Conservation (phyloP, 2,329 filamentous ascomycete species). For the Fusarium sp. region DNA sequence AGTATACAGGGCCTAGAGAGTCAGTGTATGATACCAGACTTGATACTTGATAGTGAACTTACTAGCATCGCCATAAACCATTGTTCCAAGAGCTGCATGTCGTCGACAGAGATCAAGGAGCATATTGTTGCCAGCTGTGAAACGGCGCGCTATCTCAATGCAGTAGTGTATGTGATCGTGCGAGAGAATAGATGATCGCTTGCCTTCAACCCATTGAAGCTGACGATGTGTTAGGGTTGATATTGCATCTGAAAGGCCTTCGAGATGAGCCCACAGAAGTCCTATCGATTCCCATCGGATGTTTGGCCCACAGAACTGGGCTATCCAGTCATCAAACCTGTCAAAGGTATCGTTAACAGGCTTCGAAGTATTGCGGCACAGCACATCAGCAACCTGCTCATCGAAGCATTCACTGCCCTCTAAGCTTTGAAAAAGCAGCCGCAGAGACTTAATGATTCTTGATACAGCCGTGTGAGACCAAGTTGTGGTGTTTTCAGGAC, state of each 20-base stretch:
- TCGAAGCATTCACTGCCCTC: constrained; percentile 44
- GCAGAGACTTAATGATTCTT: constrained; percentile 49
- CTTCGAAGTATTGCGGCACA: constrained; percentile 53
- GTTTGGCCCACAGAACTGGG: constrained; percentile 52
- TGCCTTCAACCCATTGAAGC: constrained; percentile 15
- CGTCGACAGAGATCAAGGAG: constrained; percentile 52
- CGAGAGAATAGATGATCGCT: not conserved
- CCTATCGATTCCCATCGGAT: constrained; percentile 58
- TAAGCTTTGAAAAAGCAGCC: constrained; percentile 46
- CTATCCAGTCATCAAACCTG: constrained; percentile 50
- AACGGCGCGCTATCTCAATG: constrained; percentile 45
- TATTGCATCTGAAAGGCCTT: constrained; percentile 26
- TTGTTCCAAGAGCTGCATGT: constrained; percentile 49
- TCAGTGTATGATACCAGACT: not conserved
- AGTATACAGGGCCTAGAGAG: constrained; percentile 48
- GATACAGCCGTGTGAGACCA: constrained; percentile 49
- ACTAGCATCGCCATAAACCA: constrained; percentile 55
- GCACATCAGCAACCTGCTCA: constrained; percentile 48
- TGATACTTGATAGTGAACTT: constrained; percentile 25
- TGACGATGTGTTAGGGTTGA: constrained; percentile 10
- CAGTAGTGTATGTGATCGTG: constrained; percentile 43
- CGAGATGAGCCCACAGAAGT: constrained; percentile 47
- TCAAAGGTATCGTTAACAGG: constrained; percentile 50
- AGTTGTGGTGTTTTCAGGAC: constrained; percentile 30
- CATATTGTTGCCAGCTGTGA: constrained; percentile 49